Conservation (phyloP, 208 protist species). For the Crithidia bombi region DNA sequence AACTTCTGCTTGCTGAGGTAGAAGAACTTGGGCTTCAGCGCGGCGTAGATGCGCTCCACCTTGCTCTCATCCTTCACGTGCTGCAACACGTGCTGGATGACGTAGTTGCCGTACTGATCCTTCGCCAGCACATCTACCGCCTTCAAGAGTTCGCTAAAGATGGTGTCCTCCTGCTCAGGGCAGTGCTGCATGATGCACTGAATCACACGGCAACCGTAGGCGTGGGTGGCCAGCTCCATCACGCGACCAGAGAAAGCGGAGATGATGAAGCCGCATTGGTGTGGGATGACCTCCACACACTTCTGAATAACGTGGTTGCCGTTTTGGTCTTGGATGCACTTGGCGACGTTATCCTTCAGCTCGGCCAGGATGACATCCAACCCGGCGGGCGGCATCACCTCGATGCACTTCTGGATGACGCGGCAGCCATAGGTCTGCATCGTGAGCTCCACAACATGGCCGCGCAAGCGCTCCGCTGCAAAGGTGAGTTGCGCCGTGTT, state of each 20-base stretch:
- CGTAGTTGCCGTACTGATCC: slow-evolving; percentile 99
- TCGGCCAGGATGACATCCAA: slow-evolving; percentile 92
- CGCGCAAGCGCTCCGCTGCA: slow-evolving; percentile 82
- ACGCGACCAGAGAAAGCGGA: slow-evolving; percentile 95
- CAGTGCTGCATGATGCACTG: slow-evolving; percentile 98
- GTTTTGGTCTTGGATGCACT: slow-evolving; percentile 99
- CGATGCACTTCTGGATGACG: slow-evolving; percentile 98
- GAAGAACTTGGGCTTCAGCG: slow-evolving; percentile 81
- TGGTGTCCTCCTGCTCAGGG: slow-evolving; percentile 82
- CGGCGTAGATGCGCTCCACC: slow-evolving; percentile 80
- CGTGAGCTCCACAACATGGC: slow-evolving; percentile 94
- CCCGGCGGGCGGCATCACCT: slow-evolving; percentile 86
- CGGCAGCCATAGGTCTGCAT: slow-evolving; percentile 98
- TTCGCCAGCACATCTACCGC: slow-evolving; percentile 88
- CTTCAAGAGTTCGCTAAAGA: slow-evolving; percentile 94
- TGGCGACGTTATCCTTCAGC: slow-evolving; percentile 95
- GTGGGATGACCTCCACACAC: slow-evolving; percentile 97
- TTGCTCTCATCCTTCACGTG: slow-evolving; percentile 87
- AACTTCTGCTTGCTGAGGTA: slow-evolving; percentile 97
- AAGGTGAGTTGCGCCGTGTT: slow-evolving; percentile 76
- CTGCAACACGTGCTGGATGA: slow-evolving; percentile 98
- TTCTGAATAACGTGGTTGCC: slow-evolving; percentile 99
- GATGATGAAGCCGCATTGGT: slow-evolving; percentile 96
- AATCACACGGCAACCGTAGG: slow-evolving; percentile 99
- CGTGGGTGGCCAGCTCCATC: slow-evolving; percentile 96